A percentile compares a stretch with the other conserved stretches of the same genome.
phyloP scores from a whole-genome alignment of 1,284 basidiomycete genomes.

The Marasmius fiardii region DNA sequence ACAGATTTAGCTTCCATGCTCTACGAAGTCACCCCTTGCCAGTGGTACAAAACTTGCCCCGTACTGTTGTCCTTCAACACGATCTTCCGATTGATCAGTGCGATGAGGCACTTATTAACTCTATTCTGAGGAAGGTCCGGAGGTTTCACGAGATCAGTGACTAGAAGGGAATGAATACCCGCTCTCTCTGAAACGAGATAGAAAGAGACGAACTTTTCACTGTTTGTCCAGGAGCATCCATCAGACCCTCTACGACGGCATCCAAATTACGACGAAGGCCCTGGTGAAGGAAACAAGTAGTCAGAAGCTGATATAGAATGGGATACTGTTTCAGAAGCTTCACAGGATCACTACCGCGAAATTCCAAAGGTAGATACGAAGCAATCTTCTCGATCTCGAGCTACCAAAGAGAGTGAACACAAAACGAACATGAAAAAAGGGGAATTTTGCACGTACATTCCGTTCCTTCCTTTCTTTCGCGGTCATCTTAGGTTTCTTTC shows the following conservation, averaged over 20 bases:
- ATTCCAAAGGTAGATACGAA: constrained; percentile 83
- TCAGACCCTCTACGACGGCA: constrained; percentile 65
- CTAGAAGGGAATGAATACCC: constrained; percentile 35
- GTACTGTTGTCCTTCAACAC: constrained; percentile 75
- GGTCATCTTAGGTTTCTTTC: constrained; percentile 58
- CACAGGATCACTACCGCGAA: constrained; percentile 80
- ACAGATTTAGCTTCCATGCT: no score
- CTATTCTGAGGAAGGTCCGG: constrained; percentile 85
- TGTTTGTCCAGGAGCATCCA: constrained; percentile 51
- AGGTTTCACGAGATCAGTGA: constrained; percentile 73
- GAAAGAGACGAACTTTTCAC: constrained; percentile 44
- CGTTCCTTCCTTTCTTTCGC: constrained; percentile 84
- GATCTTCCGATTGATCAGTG: constrained; percentile 84
- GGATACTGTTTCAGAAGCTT: constrained; percentile 19
- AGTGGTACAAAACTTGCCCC: constrained; percentile 48
- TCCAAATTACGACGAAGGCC: constrained; percentile 76
- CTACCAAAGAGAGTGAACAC: constrained; percentile 25
- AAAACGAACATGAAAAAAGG: neutral
- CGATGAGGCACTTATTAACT: constrained; percentile 92
- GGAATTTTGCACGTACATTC: constrained; percentile 40
- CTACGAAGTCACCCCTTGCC: constrained; percentile 32
- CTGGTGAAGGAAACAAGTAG: constrained; percentile 37
- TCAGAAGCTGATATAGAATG: neutral
- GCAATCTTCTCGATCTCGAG: constrained; percentile 73
- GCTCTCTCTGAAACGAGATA: neutral